Base-by-base conservation (phyloP, 2,329 filamentous ascomycete species). In the Colletotrichum karsti region DNA sequence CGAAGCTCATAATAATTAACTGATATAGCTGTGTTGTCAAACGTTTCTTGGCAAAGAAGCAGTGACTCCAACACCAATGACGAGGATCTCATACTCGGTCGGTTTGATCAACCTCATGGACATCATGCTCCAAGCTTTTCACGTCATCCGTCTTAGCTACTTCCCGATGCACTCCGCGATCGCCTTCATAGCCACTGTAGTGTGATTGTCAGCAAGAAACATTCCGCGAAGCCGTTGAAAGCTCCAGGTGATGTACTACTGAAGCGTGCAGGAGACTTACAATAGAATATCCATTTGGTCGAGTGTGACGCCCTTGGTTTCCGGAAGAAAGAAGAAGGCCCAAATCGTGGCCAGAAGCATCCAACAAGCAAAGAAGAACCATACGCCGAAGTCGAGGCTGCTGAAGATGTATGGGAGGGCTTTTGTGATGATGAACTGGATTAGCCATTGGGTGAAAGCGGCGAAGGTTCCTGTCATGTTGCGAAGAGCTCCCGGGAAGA, bases 281-380 rank as follows among this genome's bases (percentile, higher is more conserved):
- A 70, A 70, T 0, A 70, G 35, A 22, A 74, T 72, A 50, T 88
- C 86, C 76, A 87, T 85, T 51, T 84, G 82, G 44, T 88, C 86
- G 3, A 88, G 77, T 0, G 84, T 85, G 59, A 85, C 77, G 62
- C 86, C 86, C 72, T 87, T 88, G 5, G 86, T 88, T 74, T 88
- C 85, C 0, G 86, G 86, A 3, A 88, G 74, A 59, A 87, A 81
- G 74, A 87, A 84, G 69, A 80, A 87, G 3, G 84, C 81, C 77
- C 83, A 88, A 26, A 84, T 63, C 9, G 81, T 78, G 6, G 84
- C 83, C 10, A 80, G 72, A 7, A 88, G 75, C 78, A 87, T 86
- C 72, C 84, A 81, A 3, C 79, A 79, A 1, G 84, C 86, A 69
- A 89, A 89, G 77, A 88, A 87, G 76, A 87, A 87, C 79, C 85